These are phyloP conservation scores for Rosa chinensis DNA, from an alignment of 306 rosid species.

Conservation along the genomic window DNA sequence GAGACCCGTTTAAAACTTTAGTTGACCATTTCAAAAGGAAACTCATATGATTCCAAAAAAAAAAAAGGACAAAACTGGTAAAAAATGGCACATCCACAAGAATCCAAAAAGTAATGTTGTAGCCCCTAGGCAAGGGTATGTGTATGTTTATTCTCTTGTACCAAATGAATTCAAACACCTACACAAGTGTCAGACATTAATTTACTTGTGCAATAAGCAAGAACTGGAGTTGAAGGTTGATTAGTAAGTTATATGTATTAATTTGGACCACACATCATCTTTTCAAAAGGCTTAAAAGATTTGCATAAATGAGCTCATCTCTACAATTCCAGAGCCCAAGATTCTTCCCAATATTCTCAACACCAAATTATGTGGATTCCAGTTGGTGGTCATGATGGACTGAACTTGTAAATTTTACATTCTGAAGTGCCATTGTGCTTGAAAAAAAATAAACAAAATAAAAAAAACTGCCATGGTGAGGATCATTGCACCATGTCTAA, in stretches of 20 bases:
- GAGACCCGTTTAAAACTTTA: not conserved
- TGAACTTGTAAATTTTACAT: not conserved
- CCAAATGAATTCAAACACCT: not conserved
- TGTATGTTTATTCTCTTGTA: not conserved
- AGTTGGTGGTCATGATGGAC: not conserved
- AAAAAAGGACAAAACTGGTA: not conserved
- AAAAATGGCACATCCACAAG: not conserved
- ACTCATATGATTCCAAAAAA: not conserved
- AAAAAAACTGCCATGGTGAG: not conserved
- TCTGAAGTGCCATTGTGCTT: not conserved
- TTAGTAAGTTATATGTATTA: not conserved
- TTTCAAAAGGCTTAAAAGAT: not conserved
- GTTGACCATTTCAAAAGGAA: not conserved
- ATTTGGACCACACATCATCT: not conserved
- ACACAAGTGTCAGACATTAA: not conserved
- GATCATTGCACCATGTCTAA: not conserved
- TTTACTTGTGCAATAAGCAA: not conserved
- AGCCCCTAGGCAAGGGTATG: not conserved
- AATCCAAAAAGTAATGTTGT: not conserved
- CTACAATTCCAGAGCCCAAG: not conserved
- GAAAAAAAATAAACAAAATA: no score
- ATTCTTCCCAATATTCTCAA: not conserved
- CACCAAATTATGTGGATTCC: not conserved
- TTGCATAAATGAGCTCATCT: not conserved
- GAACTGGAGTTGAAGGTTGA: not conserved